phyloP scores from a whole-genome alignment of 1,139 yeast genomes.

The Kazachstania sp. region DNA sequence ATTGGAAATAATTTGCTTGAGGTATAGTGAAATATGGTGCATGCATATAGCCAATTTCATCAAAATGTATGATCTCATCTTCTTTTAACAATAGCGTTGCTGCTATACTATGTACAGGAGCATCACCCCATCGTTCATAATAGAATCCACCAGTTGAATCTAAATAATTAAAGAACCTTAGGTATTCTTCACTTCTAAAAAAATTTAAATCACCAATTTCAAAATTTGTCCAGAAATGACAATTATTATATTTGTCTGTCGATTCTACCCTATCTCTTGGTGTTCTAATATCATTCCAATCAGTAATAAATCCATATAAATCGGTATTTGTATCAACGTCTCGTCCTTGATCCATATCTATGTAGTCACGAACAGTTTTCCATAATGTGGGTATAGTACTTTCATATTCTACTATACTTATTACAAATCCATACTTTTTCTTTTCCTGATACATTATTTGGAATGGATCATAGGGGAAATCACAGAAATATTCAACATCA shows the following conservation, averaged over 20 bases:
- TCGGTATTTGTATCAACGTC: conserved; percentile 56
- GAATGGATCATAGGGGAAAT: conserved; percentile 73
- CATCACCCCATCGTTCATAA: conserved; percentile 97
- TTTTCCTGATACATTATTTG: conserved; percentile 58
- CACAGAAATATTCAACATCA: conserved; percentile 76
- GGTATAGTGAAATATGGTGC: conserved; percentile 83
- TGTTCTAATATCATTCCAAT: conserved; percentile 38
- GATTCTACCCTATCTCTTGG: conserved; percentile 25
- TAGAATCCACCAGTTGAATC: conserved; percentile 76
- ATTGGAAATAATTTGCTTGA: conserved; percentile 39
- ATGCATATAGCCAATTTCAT: conserved; percentile 84
- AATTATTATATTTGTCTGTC: conserved; percentile 57
- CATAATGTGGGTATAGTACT: conserved; percentile 82
- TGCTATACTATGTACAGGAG: conserved; percentile 87
- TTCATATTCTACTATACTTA: conserved; percentile 66
- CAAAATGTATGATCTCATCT: conserved; percentile 72
- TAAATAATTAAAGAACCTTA: conserved; percentile 55
- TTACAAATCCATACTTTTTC: conserved; percentile 81
- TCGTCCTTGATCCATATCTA: conserved; percentile 47
- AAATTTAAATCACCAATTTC: conserved; percentile 78
- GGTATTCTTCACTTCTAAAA: conserved; percentile 63
- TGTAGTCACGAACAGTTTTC: conserved; percentile 62
- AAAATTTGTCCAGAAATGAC: conserved; percentile 95
- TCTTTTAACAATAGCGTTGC: conserved; percentile 58
- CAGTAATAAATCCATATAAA: conserved; percentile 60